Percentiles rank a stretch among this genome's conserved stretches.
Evolutionary conservation across 345 rosid species (phyloP).

Genomic region (Bruguiera sexangula): DNA sequence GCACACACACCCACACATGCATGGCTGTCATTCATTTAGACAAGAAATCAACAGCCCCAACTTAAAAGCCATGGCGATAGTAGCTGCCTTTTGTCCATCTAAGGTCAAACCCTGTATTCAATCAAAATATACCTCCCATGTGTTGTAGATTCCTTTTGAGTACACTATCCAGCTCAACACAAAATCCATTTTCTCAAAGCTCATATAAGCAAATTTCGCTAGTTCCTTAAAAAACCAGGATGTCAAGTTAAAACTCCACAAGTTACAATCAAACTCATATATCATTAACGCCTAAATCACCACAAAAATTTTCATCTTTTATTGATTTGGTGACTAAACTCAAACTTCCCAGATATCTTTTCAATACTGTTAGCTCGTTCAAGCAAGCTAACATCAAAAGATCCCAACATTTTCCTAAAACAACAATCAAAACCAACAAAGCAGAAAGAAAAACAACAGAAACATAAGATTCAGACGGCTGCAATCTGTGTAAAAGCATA

Average conservation of each 20-base stretch:
- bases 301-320: conserved; percentile 3
- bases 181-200: conserved; percentile 1
- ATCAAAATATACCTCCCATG: neutral
- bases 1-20: too few relatives aligned
- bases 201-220: neutral
- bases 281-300: neutral
- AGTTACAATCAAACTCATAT: neutral
- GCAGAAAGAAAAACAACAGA: conserved; percentile 2
- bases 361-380: conserved; percentile 4
- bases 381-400: conserved; percentile 11
- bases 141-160: too few relatives aligned
- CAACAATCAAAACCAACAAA: conserved; percentile 4
- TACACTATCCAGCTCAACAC: neutral
- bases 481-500: neutral
- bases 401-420: conserved; percentile 15
- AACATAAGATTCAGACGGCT: neutral
- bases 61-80: too few relatives aligned
- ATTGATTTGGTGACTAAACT: conserved; percentile 11
- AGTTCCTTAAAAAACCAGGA: neutral
- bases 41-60: conserved; percentile 1
- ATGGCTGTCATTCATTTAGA: too few relatives aligned
- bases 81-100: neutral
- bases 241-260: neutral
- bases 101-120: conserved; percentile 13
- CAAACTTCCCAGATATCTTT: conserved; percentile 18